phyloP scores from a whole-genome alignment of 2,329 filamentous ascomycete species.

The Cordyceps fumosorosea region DNA sequence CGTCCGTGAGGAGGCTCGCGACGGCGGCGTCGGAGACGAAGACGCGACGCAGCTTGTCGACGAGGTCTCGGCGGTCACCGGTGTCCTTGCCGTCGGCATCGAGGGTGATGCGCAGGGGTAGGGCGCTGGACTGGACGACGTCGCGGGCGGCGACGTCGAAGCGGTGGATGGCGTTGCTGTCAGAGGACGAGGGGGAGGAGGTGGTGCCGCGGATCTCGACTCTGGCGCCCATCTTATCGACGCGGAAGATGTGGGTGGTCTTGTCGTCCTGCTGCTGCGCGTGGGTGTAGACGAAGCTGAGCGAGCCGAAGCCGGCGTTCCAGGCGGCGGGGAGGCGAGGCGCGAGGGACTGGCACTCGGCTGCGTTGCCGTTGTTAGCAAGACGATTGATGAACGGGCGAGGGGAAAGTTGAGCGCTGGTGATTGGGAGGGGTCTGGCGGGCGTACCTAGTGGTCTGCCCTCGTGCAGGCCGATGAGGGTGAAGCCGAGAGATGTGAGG shows the following conservation, averaged over 20 bases:
- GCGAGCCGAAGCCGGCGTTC: constrained; percentile 66
- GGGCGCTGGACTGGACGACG: constrained; percentile 56
- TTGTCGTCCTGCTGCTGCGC: constrained; percentile 70
- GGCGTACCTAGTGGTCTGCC: constrained; percentile 63
- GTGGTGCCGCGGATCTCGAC: constrained; percentile 71
- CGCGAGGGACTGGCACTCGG: constrained; percentile 47
- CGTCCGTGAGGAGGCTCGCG: constrained; percentile 57
- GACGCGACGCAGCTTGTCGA: constrained; percentile 46
- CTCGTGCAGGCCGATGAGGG: constrained; percentile 76
- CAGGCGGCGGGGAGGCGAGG: constrained; percentile 67
- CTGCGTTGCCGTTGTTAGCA: constrained; percentile 9
- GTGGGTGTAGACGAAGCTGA: constrained; percentile 83
- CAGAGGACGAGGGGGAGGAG: constrained; percentile 43
- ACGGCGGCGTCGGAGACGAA: constrained; percentile 72
- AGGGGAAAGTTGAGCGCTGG: no score
- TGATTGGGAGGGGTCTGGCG: not conserved
- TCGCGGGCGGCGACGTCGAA: constrained; percentile 69
- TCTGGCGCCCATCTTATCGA: constrained; percentile 75
- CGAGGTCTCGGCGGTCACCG: constrained; percentile 40
- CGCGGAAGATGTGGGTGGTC: constrained; percentile 56
- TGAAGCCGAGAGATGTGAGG: constrained; percentile 74
- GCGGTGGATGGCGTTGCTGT: constrained; percentile 63
- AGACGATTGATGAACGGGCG: not conserved
- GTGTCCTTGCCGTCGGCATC: constrained; percentile 26
- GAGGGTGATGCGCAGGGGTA: constrained; percentile 51